phyloP scores from a whole-genome alignment of 2,329 filamentous ascomycete species.

The Escovopsis sp. region DNA sequence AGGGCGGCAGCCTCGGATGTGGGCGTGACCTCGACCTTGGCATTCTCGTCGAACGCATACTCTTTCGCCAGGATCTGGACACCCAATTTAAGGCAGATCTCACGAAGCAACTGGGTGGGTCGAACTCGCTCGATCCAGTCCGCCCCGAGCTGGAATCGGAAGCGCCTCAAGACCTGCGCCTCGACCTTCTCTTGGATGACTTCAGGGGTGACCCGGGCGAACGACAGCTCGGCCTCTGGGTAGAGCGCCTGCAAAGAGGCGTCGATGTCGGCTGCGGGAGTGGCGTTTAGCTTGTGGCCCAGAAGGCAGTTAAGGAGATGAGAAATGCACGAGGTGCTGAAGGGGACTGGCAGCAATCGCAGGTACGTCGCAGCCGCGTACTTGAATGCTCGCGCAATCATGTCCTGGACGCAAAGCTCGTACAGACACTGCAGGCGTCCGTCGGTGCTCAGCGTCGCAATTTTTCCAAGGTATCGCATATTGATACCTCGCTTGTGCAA shows the following conservation, averaged over 20 bases:
- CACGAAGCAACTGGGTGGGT: constrained; percentile 72
- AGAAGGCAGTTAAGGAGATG: constrained; percentile 91
- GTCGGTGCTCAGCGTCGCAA: constrained; percentile 56
- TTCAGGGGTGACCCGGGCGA: constrained; percentile 63
- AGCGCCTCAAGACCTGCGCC: constrained; percentile 56
- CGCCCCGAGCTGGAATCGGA: constrained; percentile 55
- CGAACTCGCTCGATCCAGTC: constrained; percentile 55
- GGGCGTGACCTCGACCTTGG: constrained; percentile 16
- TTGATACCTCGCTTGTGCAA: constrained; percentile 97
- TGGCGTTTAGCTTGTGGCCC: constrained; percentile 58
- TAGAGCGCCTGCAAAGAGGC: constrained; percentile 60
- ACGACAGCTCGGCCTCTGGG: constrained; percentile 65
- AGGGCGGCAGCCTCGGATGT: constrained; percentile 10
- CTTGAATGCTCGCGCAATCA: constrained; percentile 92
- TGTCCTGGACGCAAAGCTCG: constrained; percentile 71
- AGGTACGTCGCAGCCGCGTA: constrained; percentile 71
- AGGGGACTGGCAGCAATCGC: constrained; percentile 60
- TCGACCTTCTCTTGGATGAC: constrained; percentile 54
- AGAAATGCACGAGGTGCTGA: constrained; percentile 64
- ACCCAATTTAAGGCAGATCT: constrained; percentile 77
- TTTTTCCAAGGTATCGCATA: constrained; percentile 80
- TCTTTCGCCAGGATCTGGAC: constrained; percentile 68
- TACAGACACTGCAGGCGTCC: constrained; percentile 62
- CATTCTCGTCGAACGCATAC: constrained; percentile 20
- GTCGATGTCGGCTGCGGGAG: constrained; percentile 66